Base-by-base conservation (phyloP, 2,329 filamentous ascomycete species). In the Aureobasidium sp. region DNA sequence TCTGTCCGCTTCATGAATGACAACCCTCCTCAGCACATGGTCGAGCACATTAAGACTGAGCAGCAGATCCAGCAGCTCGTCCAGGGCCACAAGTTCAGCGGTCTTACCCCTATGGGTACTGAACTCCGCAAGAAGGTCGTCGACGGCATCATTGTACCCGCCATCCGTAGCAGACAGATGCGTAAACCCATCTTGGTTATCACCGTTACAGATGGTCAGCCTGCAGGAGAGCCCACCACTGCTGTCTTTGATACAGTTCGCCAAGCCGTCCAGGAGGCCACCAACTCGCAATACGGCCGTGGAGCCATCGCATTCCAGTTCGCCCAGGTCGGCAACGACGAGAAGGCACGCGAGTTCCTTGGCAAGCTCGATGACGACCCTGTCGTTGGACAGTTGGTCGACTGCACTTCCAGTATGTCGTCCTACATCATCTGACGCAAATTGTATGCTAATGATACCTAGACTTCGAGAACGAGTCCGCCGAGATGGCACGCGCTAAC, bases 1-100 rank as follows among this genome's bases (percentile, higher is more conserved):
- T 82, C 82, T 32, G 75, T 88, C 42, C 84, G 85, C 49, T 88
- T 88, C 77, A 88, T 89, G 85, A 88, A 89, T 75, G 82, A 81
- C 13, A 76, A 79, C 76, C 66, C 74, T 68, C 67, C 80, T 72
- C 69, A 69, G n/a, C 72, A 78, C 59, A 70, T 76, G 47, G 71
- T 77, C 37, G 82, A 86, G 66, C 76, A 80, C 61, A 83, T 88
- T 64, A 79, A 77, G 47, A 81, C 71, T 58, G 80, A 83, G 62
- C 76, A 79, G 53, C 82, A 88, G 67, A 81, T 87, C 45, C 78
- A 84, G 59, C 75, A 78, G 61, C 76, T 88, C 59, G 79, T 88
- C 66, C 69, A 75, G 30, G 79, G 78, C 63, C 81, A 86, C 64
- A 78, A 81, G 29, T 88, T 87, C 77, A 82, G 82, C 67, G 86